Evolutionary conservation across 768 basidiomycete species (phyloP), one percentile per base, ranked within the genome.

Genomic region (Leccinum pellstonianum): DNA sequence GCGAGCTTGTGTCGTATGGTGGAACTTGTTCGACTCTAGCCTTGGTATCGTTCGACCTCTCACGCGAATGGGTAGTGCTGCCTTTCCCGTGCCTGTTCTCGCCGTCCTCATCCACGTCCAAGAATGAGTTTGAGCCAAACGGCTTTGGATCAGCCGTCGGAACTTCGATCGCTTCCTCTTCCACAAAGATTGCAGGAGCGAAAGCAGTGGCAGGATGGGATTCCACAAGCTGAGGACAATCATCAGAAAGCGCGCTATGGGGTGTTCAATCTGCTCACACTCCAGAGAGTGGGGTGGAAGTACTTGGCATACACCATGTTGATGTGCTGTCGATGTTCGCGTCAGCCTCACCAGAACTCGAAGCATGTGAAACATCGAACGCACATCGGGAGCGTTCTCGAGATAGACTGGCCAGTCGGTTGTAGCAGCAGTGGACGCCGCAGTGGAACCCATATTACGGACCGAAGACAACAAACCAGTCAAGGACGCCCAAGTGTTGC

Each of bases 231-330:
- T 69, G 29, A 2, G 0, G 3, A 10, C 1, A 3, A 49, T 7
- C 14, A 15, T 60, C 9, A 55, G 15, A 5, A 19, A 35, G 9
- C 17, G 4, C 4, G 6, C 10, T 6, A 12, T 0, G 21, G 1
- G 10, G 49, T 27, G 14, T 17, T 4, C 1, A 43, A 15, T 31
- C 0, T 17, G 53, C 64, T 49, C 19, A 65, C 68, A 43, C 65
- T 60, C 68, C 68, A 69, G 19, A 48, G 49, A 1, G 54, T 61
- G 3, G 68, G 68, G 35, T 69, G 68, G 38, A 69, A 69, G 54
- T 50, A 62, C 41, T 38, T 65, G 1, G 66, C 66, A 31, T 69
- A 68, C 0, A 69, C 59, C 64, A 66, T 68, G 14, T 37, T 66
- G 5, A 68, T 59, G 23, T 70, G 60, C 15, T 63, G 29, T 47